Base-by-base conservation (phyloP, 352 stramenopile genomes). In the Phytophthora litchii region DNA sequence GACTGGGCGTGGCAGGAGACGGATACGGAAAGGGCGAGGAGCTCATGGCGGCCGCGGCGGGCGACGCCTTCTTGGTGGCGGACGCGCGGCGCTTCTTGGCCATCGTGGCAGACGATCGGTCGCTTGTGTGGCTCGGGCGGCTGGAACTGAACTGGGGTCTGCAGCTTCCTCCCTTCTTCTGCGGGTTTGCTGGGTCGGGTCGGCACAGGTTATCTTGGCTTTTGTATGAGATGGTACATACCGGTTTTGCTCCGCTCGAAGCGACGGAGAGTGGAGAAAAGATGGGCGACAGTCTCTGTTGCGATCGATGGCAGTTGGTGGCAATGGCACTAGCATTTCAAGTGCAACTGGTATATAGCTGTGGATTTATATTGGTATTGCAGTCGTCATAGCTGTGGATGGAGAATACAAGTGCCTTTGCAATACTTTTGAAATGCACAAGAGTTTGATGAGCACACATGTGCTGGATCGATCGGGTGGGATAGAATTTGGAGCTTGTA, bases 31-130 rank as follows among this genome's bases (percentile, higher is more conserved):
- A 70, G 54, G 65, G 54, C 20, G 65, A 70, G 16, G 67, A 68
- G 55, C 47, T 75, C 56, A 65, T 52, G 35, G 61, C 37, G 36
- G 41, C 51, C 4, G 55, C 50, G 37, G 58, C 53, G 20, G 59
- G 41, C 31, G 66, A 61, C 42, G 55, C 60, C 54, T 41, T 58
- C 25, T 60, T 60, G 40, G 60, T 6, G 14, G 55, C 40, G 37
- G 58, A 45, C n/a, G 62, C 45, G 57, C 70, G 70, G 34, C 70
- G 70, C 58, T 78, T 78, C 42, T 68, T 74, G 20, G 70, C 57
- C 70, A 78, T 78, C 42, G 45, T 25, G 36, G 10, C 35, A 27
- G 23, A 5, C 23, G 42, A 34, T 44, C 36, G 11, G 32, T 43
- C 32, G 46, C 35, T 69, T 58, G n/a, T 59, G 43, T 17, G 36